Conservation (phyloP, 2,329 filamentous ascomycete genomes). For the Akanthomyces uredinophilus region DNA sequence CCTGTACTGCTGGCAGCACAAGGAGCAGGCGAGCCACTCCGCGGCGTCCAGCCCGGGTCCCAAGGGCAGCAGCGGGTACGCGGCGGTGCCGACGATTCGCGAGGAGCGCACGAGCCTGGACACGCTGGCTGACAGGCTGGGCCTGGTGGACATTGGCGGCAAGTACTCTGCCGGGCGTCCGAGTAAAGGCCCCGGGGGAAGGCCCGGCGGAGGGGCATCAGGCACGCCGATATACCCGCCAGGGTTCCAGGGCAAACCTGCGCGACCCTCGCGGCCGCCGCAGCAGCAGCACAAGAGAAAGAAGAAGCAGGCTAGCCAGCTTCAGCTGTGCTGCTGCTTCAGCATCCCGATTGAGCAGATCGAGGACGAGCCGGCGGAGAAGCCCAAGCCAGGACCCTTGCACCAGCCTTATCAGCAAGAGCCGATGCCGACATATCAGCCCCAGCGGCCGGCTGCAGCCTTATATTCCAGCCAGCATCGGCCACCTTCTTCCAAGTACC, state of each 20-base stretch:
- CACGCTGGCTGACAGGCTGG: slow-evolving; percentile 74
- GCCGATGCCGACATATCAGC: slow-evolving; percentile 19
- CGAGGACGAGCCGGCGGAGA: slow-evolving; percentile 21
- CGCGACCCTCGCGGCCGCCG: slow-evolving; percentile 14
- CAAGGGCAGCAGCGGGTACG: slow-evolving; percentile 23
- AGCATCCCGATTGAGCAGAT: slow-evolving; percentile 42
- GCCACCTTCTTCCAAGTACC: slow-evolving; percentile 15
- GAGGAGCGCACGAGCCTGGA: slow-evolving; percentile 75
- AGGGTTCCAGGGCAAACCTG: not conserved
- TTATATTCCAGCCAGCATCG: slow-evolving; percentile 20
- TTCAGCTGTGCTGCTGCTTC: slow-evolving; percentile 50
- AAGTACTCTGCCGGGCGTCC: slow-evolving; percentile 26
- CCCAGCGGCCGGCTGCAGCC: slow-evolving; percentile 19
- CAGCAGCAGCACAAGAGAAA: slow-evolving; percentile 20
- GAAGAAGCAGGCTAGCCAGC: slow-evolving; percentile 25
- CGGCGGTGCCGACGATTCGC: slow-evolving; percentile 46
- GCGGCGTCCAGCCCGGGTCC: slow-evolving; percentile 42
- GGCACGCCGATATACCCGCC: not conserved
- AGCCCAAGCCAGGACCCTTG: slow-evolving; percentile 10
- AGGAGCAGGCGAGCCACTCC: slow-evolving; percentile 66
- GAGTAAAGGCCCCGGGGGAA: not conserved
- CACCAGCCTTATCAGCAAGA: slow-evolving; percentile 19
- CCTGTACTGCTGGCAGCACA: slow-evolving; percentile 95
- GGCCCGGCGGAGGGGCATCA: not conserved
- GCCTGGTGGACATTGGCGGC: slow-evolving; percentile 61